These are phyloP conservation scores for Arthrobotrys iridis DNA, from an alignment of 2,329 filamentous ascomycete genomes.

Conservation along the genomic window DNA sequence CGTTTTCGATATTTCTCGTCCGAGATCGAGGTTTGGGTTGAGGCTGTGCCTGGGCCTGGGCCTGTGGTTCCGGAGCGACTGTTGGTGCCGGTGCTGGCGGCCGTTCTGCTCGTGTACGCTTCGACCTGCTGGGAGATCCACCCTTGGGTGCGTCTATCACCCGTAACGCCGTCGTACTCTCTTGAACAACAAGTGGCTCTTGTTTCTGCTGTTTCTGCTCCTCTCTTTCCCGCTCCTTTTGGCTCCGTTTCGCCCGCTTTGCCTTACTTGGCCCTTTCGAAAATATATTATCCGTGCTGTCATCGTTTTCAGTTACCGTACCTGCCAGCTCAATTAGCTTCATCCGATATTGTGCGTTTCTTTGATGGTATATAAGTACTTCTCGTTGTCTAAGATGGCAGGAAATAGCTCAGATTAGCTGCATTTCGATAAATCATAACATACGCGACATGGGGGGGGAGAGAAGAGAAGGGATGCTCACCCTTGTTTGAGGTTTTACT, in stretches of 20 bases:
- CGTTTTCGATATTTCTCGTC: constrained; percentile 25
- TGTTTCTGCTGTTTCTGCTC: constrained; percentile 2
- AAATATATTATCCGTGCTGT: constrained; percentile 33
- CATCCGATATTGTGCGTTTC: neutral
- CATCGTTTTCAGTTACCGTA: constrained; percentile 25
- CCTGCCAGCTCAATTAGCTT: constrained; percentile 10
- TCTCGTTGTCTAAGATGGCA: constrained; percentile 18
- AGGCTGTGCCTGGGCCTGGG: neutral
- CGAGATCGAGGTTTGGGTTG: constrained; percentile 2
- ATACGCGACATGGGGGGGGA: no score
- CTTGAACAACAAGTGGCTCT: neutral
- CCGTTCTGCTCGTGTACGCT: constrained; percentile 3
- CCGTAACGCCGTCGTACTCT: neutral
- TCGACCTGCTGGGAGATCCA: constrained; percentile 20
- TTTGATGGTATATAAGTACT: constrained; percentile 14
- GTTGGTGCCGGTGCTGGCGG: neutral
- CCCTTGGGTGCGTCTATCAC: neutral
- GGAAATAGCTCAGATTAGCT: constrained; percentile 17
- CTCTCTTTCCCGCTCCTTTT: constrained; percentile 18
- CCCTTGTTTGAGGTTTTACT: constrained; percentile 19
- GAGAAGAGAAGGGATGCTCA: constrained; percentile 13
- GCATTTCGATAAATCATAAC: neutral
- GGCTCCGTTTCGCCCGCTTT: constrained; percentile 38
- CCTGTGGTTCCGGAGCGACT: neutral
- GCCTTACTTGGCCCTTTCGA: constrained; percentile 47